These are phyloP conservation scores for Xylariaceae sp. DNA, from an alignment of 2,329 filamentous ascomycete species.

Conservation along the genomic window DNA sequence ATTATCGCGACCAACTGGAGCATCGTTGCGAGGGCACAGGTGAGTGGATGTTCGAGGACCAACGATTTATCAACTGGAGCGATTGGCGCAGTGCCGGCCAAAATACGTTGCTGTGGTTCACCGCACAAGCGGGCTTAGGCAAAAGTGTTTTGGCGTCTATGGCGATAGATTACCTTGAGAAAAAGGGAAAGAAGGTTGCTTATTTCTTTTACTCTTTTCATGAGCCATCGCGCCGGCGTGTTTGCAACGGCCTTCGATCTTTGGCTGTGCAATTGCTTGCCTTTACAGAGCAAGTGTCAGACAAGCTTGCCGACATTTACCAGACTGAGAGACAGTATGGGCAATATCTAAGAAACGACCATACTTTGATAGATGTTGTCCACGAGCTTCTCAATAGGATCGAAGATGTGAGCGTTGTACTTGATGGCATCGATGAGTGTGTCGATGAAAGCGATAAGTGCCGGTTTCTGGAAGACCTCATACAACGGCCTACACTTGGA, in stretches of 20 bases:
- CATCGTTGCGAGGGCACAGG: constrained; percentile 17
- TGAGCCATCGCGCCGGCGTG: constrained; percentile 1
- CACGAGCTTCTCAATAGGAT: constrained; percentile 21
- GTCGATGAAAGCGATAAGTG: constrained; percentile 14
- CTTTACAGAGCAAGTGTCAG: constrained; percentile 8
- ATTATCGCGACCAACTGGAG: constrained; percentile 11
- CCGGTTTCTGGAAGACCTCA: constrained; percentile 1
- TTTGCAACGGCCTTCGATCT: constrained; percentile 15
- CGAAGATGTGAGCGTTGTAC: constrained; percentile 13
- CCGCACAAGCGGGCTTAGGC: constrained; percentile 20
- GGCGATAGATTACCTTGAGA: constrained; percentile 13
- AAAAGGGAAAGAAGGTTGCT: constrained; percentile 12
- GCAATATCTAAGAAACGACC: constrained; percentile 14
- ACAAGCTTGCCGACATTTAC: constrained; percentile 15
- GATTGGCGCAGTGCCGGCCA: constrained; percentile 20
- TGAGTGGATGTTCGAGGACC: constrained; percentile 10
- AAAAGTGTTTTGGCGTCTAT: constrained; percentile 23
- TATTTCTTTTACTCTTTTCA: constrained; percentile 25
- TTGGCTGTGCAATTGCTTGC: constrained; percentile 20
- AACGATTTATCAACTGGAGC: constrained; percentile 16
- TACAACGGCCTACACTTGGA: constrained; percentile 12
- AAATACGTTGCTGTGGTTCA: constrained; percentile 22
- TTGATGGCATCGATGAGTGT: constrained; percentile 24
- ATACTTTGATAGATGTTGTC: constrained; percentile 3
- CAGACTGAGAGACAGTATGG: constrained; percentile 14